These are phyloP conservation scores for Erythrophleum ivorense DNA, from an alignment of 331 rosid genomes.

Conservation along the genomic window DNA sequence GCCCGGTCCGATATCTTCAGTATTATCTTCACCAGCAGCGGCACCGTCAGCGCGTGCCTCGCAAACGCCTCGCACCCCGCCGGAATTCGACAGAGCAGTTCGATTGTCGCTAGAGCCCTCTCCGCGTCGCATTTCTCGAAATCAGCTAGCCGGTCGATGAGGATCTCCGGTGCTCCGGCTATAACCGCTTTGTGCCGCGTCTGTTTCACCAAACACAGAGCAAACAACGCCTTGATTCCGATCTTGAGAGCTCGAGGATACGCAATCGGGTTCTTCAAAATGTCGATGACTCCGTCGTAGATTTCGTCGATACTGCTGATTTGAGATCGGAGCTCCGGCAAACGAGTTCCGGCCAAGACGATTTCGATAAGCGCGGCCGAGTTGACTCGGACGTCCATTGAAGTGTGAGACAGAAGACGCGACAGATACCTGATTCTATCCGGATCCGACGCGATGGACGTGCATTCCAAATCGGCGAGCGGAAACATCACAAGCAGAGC, in stretches of 20 bases:
- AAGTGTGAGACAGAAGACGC: slow-evolving; percentile 51
- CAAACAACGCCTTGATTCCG: slow-evolving; percentile 83
- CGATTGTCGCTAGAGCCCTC: slow-evolving; percentile 84
- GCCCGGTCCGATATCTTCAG: slow-evolving; percentile 81
- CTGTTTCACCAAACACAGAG: slow-evolving; percentile 76
- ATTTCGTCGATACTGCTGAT: slow-evolving; percentile 67
- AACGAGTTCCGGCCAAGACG: slow-evolving; percentile 68
- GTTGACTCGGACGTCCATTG: slow-evolving; percentile 71
- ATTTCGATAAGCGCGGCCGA: slow-evolving; percentile 77
- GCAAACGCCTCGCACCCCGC: slow-evolving; percentile 67
- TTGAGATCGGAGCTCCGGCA: slow-evolving; percentile 68
- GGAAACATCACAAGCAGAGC: slow-evolving; percentile 70
- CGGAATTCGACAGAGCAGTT: slow-evolving; percentile 75
- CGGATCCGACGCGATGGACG: slow-evolving; percentile 54
- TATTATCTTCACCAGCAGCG: slow-evolving; percentile 82
- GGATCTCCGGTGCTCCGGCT: slow-evolving; percentile 74
- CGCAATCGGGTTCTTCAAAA: slow-evolving; percentile 56
- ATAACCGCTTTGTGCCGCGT: slow-evolving; percentile 72
- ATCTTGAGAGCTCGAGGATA: slow-evolving; percentile 74
- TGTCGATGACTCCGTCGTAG: slow-evolving; percentile 73
- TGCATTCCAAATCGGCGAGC: slow-evolving; percentile 66
- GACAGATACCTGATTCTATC: slow-evolving; percentile 52
- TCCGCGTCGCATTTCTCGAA: slow-evolving; percentile 90
- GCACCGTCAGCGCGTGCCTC: slow-evolving; percentile 78
- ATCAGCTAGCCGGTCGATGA: slow-evolving; percentile 72